These are phyloP conservation scores for Chernovozyma sophiae-reginae DNA, from an alignment of 1,139 yeast genomes.

Conservation along the genomic window DNA sequence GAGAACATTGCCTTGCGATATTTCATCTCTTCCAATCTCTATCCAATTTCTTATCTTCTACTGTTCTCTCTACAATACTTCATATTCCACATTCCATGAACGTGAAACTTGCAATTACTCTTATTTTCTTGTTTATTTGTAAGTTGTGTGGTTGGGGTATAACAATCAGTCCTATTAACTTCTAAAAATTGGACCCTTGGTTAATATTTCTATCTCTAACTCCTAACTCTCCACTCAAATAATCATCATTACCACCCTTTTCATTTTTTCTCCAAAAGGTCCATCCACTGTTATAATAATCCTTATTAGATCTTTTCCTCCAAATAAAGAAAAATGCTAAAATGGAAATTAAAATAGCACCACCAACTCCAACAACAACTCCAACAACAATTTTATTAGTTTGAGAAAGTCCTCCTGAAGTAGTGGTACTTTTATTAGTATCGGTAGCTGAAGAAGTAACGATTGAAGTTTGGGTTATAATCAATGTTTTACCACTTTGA, in stretches of 20 bases:
- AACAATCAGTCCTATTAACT: too few species aligned
- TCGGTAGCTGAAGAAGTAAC: constrained; percentile 23
- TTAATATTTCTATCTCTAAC: constrained; percentile 43
- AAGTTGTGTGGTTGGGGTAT: too few species aligned
- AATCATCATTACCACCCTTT: constrained; percentile 48
- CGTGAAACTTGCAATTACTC: too few species aligned
- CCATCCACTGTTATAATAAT: constrained; percentile 37
- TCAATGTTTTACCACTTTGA: constrained; percentile 33
- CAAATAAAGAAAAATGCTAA: constrained; percentile 32
- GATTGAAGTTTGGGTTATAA: constrained; percentile 37
- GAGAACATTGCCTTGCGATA: too few species aligned
- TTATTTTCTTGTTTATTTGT: too few species aligned
- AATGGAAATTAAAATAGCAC: constrained; percentile 37
- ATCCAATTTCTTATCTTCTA: not conserved
- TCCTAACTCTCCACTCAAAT: constrained; percentile 58
- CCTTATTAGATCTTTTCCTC: constrained; percentile 30
- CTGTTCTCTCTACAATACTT: too few species aligned
- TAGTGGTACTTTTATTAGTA: constrained; percentile 10
- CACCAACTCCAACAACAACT: constrained; percentile 50
- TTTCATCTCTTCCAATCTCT: not conserved
- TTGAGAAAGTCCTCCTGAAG: constrained; percentile 33
- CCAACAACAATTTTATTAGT: constrained; percentile 48
- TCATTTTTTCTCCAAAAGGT: constrained; percentile 51
- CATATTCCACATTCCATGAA: too few species aligned
- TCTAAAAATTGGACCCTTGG: constrained; percentile 45